Evolutionary conservation across 2,329 filamentous ascomycete genomes (phyloP).

Genomic region (Xenoacremonium recifei): DNA sequence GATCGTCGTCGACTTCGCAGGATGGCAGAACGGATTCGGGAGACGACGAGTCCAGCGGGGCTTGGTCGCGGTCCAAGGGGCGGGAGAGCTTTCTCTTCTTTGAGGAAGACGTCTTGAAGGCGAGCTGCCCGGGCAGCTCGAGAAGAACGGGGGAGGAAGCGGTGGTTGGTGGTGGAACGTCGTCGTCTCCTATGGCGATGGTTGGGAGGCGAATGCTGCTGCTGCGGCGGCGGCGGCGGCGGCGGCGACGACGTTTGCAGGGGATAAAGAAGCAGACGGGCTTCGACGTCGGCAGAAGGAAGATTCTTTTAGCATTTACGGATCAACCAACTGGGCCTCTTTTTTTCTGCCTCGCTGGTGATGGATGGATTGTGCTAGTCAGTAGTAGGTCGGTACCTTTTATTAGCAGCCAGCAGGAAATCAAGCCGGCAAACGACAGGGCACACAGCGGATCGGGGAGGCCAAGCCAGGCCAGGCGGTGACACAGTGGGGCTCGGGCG

Average conservation of each 20-base stretch:
- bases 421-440: slow-evolving; percentile 5
- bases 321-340: slow-evolving; percentile 6
- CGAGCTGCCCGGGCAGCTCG: slow-evolving; percentile 67
- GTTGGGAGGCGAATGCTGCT: no score
- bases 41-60: slow-evolving; percentile 34
- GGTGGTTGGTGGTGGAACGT: slow-evolving; percentile 5
- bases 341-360: slow-evolving; percentile 6
- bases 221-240: neutral
- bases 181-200: no score
- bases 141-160: slow-evolving; percentile 17
- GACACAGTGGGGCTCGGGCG: slow-evolving; percentile 18
- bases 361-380: slow-evolving; percentile 7
- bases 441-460: slow-evolving; percentile 17
- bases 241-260: slow-evolving; percentile 5
- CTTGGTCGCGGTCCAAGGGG: slow-evolving; percentile 43
- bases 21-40: slow-evolving; percentile 51
- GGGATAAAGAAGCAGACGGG: slow-evolving; percentile 1
- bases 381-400: slow-evolving; percentile 1
- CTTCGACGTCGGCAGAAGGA: slow-evolving; percentile 14
- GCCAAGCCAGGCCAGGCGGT: slow-evolving; percentile 9
- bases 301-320: slow-evolving; percentile 16
- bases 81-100: slow-evolving; percentile 69
- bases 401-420: slow-evolving; percentile 4
- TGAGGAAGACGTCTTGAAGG: slow-evolving; percentile 69
- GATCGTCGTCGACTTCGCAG: slow-evolving; percentile 51